Conservation (phyloP, 345 rosid species). For the Citrus sp. region DNA sequence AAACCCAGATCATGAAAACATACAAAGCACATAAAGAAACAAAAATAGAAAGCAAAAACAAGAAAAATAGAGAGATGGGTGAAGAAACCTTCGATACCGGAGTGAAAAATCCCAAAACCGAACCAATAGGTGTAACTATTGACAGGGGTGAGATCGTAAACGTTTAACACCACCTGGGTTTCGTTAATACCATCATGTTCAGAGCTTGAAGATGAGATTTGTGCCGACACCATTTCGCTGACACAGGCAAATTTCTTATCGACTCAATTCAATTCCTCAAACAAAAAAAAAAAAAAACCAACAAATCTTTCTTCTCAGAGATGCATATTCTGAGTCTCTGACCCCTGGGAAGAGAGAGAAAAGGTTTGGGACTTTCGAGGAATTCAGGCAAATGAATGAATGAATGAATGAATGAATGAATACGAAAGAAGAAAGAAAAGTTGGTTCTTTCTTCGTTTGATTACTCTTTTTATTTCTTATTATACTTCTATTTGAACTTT, state of each 20-base stretch:
- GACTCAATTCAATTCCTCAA: not conserved
- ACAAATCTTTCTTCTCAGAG: constrained; percentile 4
- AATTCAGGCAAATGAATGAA: not conserved
- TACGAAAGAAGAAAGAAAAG: not conserved
- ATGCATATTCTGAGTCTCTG: not conserved
- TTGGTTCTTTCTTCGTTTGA: not conserved
- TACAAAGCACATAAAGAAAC: not conserved
- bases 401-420: too few species aligned
- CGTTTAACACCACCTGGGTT: constrained; percentile 57
- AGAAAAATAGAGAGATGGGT: not conserved
- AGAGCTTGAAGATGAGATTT: constrained; percentile 28
- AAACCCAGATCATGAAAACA: constrained; percentile 5
- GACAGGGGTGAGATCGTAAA: constrained; percentile 84
- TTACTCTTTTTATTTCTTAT: not conserved
- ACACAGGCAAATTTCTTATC: not conserved
- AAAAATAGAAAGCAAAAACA: not conserved
- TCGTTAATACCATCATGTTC: constrained; percentile 21
- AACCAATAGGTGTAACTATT: constrained; percentile 79
- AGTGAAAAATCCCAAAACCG: constrained; percentile 90
- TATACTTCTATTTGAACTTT: not conserved
- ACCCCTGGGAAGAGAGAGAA: not conserved
- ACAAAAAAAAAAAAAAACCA: not conserved
- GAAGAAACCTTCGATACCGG: constrained; percentile 77
- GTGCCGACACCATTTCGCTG: constrained; percentile 36
- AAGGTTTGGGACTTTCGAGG: not conserved